Evolutionary conservation across 106 monocot species (phyloP).

Genomic region (Agapanthus africanus): DNA sequence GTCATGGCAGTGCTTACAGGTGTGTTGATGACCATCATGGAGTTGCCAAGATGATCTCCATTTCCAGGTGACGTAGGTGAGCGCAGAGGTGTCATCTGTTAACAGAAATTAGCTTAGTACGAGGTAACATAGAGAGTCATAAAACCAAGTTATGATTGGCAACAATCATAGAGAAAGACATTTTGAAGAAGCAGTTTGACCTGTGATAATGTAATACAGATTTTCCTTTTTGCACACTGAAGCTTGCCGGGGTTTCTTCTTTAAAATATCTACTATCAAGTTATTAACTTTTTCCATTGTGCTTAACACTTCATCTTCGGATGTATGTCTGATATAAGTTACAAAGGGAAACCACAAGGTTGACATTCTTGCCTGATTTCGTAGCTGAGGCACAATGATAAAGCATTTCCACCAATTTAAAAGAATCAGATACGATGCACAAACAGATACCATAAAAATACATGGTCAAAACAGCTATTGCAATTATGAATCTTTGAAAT

Average conservation of each 20-base stretch:
- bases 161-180: neutral
- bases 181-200: conserved; percentile 15
- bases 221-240: conserved; percentile 46
- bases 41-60: conserved; percentile 23
- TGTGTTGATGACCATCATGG: conserved; percentile 38
- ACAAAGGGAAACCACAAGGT: conserved; percentile 78
- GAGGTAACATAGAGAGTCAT: neutral
- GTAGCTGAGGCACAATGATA: conserved; percentile 38
- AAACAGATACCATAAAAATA: neutral
- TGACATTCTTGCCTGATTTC: conserved; percentile 67
- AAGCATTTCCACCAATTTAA: conserved; percentile 6
- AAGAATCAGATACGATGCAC: conserved; percentile 3
- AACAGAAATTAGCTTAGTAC: neutral
- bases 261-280: conserved; percentile 69
- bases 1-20: conserved; percentile 95
- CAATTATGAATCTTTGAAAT: neutral
- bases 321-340: conserved; percentile 64
- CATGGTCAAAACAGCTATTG: neutral
- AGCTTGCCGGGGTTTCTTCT: conserved; percentile 64
- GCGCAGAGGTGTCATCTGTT: conserved; percentile 56
- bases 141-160: neutral
- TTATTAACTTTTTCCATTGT: conserved; percentile 57
- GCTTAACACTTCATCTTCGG: conserved; percentile 74
- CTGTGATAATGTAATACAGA: conserved; percentile 54
- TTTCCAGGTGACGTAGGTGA: conserved; percentile 50